Evolutionary conservation across 163 green algal genomes (phyloP).

Genomic region (Scenedesmus sp.): DNA sequence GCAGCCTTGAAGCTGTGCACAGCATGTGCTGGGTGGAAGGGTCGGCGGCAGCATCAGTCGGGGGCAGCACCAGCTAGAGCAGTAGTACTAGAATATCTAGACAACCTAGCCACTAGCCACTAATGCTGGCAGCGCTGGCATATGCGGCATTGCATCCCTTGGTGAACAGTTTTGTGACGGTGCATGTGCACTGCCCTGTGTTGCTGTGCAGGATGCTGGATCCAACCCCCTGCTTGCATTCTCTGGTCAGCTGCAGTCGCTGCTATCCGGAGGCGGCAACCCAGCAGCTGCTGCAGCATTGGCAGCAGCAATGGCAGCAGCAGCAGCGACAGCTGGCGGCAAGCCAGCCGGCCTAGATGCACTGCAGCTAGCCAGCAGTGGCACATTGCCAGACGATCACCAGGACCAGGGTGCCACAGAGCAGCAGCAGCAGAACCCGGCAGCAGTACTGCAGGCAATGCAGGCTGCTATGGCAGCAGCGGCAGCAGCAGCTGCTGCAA

Average conservation of each 20-base stretch:
- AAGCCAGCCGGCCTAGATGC: background rate
- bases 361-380: background rate
- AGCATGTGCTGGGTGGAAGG: too few species aligned
- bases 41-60: too few species aligned
- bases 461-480: background rate
- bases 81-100: too few species aligned
- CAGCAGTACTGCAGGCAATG: background rate
- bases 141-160: too few species aligned
- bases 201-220: background rate
- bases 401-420: background rate
- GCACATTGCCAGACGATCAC: background rate
- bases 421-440: background rate
- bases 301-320: conserved; percentile 20
- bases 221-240: conserved; percentile 31
- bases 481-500: background rate
- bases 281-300: conserved; percentile 33
- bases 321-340: background rate
- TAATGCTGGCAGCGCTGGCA: too few species aligned
- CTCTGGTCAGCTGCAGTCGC: background rate
- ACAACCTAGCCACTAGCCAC: too few species aligned
- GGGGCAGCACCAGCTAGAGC: too few species aligned
- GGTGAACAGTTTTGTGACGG: too few species aligned
- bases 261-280: background rate
- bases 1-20: too few species aligned
- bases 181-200: background rate